These are phyloP conservation scores for Oenanthe javanica DNA, from an alignment of 140 eudicot genomes.

Conservation along the genomic window DNA sequence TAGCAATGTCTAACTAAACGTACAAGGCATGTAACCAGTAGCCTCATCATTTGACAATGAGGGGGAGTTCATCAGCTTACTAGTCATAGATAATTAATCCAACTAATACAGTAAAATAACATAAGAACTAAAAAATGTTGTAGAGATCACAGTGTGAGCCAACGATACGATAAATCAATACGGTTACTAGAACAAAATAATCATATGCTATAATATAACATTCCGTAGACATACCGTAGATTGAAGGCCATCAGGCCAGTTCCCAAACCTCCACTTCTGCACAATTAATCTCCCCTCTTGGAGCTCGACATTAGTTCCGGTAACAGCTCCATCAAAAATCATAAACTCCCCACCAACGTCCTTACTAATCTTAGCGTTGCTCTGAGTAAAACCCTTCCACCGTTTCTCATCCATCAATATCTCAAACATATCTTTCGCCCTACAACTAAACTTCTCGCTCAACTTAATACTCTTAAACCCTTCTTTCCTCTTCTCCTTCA, in stretches of 20 bases:
- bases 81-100: not conserved
- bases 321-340: slow-evolving; percentile 81
- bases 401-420: slow-evolving; percentile 99
- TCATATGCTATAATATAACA: not conserved
- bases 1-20: no score
- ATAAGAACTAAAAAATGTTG: no score
- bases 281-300: slow-evolving; percentile 84
- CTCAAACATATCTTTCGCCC: slow-evolving; percentile 76
- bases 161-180: not conserved
- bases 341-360: slow-evolving; percentile 86
- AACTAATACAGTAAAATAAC: no score
- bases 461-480: slow-evolving; percentile 82
- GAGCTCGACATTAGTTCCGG: slow-evolving; percentile 73
- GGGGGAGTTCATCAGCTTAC: not conserved
- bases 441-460: slow-evolving; percentile 85
- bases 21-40: no score
- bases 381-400: slow-evolving; percentile 97
- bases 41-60: no score
- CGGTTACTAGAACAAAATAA: not conserved
- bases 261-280: slow-evolving; percentile 97
- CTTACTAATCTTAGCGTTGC: slow-evolving; percentile 81
- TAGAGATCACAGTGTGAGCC: no score
- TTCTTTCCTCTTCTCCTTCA: slow-evolving; percentile 53
- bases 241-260: slow-evolving; percentile 84
- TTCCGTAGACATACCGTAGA: slow-evolving; percentile 44